phyloP scores from a whole-genome alignment of 257 asterid genomes.

The Pogostemon cablin region DNA sequence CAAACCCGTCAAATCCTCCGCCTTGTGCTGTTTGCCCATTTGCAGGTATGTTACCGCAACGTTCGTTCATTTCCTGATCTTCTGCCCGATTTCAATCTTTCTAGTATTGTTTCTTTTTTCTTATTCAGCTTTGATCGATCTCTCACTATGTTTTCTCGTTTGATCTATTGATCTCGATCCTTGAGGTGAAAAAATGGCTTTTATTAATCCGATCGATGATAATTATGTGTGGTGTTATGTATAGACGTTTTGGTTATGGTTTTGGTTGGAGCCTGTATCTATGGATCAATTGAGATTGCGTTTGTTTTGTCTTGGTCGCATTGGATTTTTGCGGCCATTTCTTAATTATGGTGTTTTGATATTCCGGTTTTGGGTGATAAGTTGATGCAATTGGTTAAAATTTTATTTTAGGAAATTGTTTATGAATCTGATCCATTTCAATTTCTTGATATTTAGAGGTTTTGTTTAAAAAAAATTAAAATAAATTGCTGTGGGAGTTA shows the following conservation, averaged over 20 bases:
- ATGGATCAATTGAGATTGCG: slow-evolving; percentile 19
- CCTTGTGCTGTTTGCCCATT: slow-evolving; percentile 27
- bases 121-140: not conserved
- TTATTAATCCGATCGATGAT: slow-evolving; percentile 21
- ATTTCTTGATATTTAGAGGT: not conserved
- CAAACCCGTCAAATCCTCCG: slow-evolving; percentile 40
- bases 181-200: slow-evolving; percentile 21
- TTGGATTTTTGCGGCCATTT: not conserved
- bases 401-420: slow-evolving; percentile 21
- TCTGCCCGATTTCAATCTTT: slow-evolving; percentile 21
- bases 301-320: slow-evolving; percentile 10
- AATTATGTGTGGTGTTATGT: slow-evolving; percentile 17
- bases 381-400: slow-evolving; percentile 25
- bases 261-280: slow-evolving; percentile 14
- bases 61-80: slow-evolving; percentile 22
- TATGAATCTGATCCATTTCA: slow-evolving; percentile 25
- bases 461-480: not conserved
- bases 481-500: not conserved
- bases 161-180: slow-evolving; percentile 51
- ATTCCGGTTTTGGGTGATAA: not conserved
- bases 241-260: slow-evolving; percentile 11
- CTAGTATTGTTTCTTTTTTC: not conserved
- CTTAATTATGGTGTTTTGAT: not conserved
- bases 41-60: slow-evolving; percentile 43
- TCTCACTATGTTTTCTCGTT: not conserved